A percentile compares a stretch with the other conserved stretches of the same genome.
phyloP scores from a whole-genome alignment of 345 rosid genomes.

The Corymbia maculata region DNA sequence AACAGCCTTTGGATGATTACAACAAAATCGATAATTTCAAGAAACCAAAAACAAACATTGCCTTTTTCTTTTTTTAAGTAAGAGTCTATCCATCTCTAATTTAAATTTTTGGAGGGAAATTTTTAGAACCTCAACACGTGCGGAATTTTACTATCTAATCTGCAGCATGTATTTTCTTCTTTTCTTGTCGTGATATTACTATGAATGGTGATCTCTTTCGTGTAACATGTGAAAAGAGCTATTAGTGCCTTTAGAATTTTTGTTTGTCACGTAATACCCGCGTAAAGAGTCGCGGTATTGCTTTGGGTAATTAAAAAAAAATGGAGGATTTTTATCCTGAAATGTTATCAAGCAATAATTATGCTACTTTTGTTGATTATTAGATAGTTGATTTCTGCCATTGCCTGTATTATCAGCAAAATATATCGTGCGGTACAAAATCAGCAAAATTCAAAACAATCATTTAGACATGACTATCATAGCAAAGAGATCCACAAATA shows the following conservation, averaged over 20 bases:
- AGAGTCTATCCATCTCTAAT: background rate
- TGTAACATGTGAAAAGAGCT: background rate
- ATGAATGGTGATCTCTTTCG: background rate
- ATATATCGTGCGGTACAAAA: background rate
- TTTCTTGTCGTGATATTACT: background rate
- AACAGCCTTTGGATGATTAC: background rate
- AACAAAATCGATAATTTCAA: background rate
- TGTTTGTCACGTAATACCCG: background rate
- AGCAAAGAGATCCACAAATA: background rate
- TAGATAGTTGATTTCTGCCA: background rate
- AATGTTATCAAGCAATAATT: background rate
- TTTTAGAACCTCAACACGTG: background rate
- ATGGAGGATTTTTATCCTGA: background rate
- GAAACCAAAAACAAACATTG: background rate
- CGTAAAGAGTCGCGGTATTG: background rate
- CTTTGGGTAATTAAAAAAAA: no score
- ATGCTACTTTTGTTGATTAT: background rate
- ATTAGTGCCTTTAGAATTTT: background rate
- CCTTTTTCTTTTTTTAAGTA: background rate
- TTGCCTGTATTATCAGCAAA: background rate
- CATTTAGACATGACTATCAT: background rate
- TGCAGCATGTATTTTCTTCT: background rate
- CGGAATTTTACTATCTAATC: background rate
- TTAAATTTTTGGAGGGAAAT: background rate
- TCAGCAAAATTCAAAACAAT: background rate